Evolutionary conservation across 2,329 filamentous ascomycete genomes (phyloP).

Genomic region (Colletotrichum sp.): DNA sequence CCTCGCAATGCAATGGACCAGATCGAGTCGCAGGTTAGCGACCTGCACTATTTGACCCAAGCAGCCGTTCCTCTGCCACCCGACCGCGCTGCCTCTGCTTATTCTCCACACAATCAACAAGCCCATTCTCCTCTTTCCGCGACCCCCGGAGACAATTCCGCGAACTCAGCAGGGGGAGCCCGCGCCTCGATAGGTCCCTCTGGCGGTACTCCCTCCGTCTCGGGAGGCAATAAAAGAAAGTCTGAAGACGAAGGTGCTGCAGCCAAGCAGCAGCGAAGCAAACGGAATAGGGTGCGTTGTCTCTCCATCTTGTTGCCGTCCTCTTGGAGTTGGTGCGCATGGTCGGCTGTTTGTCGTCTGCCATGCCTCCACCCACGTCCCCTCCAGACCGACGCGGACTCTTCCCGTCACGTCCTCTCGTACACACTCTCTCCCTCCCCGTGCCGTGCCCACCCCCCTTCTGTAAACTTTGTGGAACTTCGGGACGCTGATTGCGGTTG

Average conservation of each 20-base stretch:
- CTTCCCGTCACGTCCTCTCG: not conserved
- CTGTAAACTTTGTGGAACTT: not conserved
- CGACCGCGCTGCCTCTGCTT: conserved; percentile 23
- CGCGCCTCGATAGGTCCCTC: conserved; percentile 2
- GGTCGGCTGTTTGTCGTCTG: not conserved
- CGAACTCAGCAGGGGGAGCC: conserved; percentile 27
- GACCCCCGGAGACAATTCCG: conserved; percentile 55
- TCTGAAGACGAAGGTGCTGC: conserved; percentile 44
- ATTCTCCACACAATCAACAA: conserved; percentile 30
- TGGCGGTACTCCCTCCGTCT: conserved; percentile 11
- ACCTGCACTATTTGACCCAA: conserved; percentile 56
- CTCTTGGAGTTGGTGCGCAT: not conserved
- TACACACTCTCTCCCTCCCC: not conserved
- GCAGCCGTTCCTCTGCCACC: conserved; percentile 34
- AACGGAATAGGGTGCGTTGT: conserved; percentile 61
- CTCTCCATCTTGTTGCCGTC: not conserved
- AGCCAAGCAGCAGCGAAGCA: conserved; percentile 61
- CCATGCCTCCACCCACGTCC: not conserved
- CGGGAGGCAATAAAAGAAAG: conserved; percentile 35
- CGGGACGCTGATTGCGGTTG: conserved; percentile 13
- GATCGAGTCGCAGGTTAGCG: conserved; percentile 59
- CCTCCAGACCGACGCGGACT: not conserved
- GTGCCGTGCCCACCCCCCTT: not conserved
- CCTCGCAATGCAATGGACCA: conserved; percentile 50
- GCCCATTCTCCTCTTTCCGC: conserved; percentile 34